phyloP scores from a whole-genome alignment of 805 yeast genomes.

The Alloascoidea africana region DNA sequence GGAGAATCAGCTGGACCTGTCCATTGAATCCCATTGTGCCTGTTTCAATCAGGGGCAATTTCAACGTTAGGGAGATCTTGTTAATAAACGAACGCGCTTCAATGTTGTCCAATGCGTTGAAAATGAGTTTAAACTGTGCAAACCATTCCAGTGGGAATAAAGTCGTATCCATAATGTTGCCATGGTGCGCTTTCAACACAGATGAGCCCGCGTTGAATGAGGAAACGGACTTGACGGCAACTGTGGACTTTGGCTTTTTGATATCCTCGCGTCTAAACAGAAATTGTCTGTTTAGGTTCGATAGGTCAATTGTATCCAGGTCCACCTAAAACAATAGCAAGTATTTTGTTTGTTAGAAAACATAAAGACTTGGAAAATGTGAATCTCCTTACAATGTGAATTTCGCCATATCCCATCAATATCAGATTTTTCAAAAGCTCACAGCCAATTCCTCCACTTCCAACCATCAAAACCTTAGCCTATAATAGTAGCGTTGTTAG shows the following conservation, averaged over 20 bases:
- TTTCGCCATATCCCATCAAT: constrained; percentile 69
- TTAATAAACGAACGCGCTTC: constrained; percentile 90
- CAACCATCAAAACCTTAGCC: constrained; percentile 64
- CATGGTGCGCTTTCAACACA: constrained; percentile 64
- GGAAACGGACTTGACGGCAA: constrained; percentile 73
- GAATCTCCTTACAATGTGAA: constrained; percentile 57
- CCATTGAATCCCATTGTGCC: constrained; percentile 96
- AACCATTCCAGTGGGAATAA: constrained; percentile 69
- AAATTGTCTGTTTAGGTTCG: constrained; percentile 88
- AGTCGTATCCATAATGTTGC: constrained; percentile 68
- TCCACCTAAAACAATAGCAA: constrained; percentile 31
- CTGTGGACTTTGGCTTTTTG: constrained; percentile 71
- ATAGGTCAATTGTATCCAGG: constrained; percentile 84
- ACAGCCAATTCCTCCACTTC: constrained; percentile 97
- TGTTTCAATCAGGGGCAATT: constrained; percentile 72
- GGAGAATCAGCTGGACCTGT: constrained; percentile 83
- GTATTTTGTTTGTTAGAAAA: background rate
- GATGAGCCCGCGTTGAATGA: constrained; percentile 50
- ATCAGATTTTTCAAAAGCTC: constrained; percentile 74
- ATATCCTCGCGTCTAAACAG: constrained; percentile 82
- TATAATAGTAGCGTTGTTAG: too few species aligned
- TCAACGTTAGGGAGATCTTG: constrained; percentile 57
- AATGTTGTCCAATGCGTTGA: constrained; percentile 87
- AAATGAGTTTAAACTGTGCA: constrained; percentile 57
- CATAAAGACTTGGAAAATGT: background rate